phyloP scores from a whole-genome alignment of 2,329 filamentous ascomycete genomes.

The Penicillium sp. region DNA sequence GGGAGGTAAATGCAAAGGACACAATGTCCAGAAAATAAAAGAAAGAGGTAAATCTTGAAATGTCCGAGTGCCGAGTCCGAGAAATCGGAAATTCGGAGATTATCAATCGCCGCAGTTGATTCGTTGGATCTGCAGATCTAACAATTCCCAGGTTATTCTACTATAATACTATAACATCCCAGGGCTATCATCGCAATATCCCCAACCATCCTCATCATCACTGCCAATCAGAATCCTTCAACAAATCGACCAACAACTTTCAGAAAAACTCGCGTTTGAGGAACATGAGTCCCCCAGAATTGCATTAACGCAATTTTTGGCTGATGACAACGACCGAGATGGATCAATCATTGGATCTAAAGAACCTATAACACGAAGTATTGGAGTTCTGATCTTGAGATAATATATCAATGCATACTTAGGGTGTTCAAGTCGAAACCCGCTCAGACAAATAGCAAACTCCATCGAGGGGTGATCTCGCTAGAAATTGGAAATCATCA shows the following conservation, averaged over 20 bases:
- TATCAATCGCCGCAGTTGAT: conserved; percentile 10
- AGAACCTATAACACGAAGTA: too few species aligned
- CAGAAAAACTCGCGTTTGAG: not conserved
- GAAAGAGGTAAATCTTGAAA: not conserved
- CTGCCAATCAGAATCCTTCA: not conserved
- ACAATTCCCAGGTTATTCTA: not conserved
- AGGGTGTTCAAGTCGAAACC: too few species aligned
- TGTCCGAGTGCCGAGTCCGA: conserved; percentile 19
- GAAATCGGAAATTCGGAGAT: conserved; percentile 20
- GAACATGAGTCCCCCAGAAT: not conserved
- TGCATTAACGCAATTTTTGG: not conserved
- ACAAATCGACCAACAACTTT: not conserved
- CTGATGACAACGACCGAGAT: not conserved
- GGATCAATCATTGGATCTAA: not conserved
- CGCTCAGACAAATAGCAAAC: too few species aligned
- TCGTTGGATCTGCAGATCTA: not conserved
- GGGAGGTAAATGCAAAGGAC: not conserved
- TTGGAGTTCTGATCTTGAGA: too few species aligned
- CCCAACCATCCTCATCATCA: not conserved
- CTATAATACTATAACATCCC: not conserved
- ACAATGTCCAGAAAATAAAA: not conserved
- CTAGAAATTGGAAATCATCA: too few species aligned
- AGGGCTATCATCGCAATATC: not conserved
- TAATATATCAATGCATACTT: too few species aligned
- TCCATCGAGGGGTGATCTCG: too few species aligned